Base-by-base conservation (phyloP, 2,329 filamentous ascomycete species). In the Cordyceps tenuipes region DNA sequence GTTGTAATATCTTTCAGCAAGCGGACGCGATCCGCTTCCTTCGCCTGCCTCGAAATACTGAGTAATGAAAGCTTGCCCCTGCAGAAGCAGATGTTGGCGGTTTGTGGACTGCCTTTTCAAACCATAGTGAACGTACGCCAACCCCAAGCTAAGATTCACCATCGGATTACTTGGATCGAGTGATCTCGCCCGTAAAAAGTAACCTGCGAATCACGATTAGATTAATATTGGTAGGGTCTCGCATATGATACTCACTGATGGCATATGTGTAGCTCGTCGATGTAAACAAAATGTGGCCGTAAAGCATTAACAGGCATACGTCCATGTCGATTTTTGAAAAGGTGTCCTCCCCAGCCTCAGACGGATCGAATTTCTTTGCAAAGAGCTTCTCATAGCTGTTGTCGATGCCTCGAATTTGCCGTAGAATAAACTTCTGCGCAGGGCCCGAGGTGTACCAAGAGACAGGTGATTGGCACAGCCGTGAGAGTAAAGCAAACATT, bases 331-430 rank as follows among this genome's bases (percentile, higher is more conserved):
- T 39, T 36, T 52, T 62, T 3, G 55, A 19, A 3, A 50, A 23
- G 17, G 29, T 52, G 7, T 23, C 41, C 5, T 41, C 43, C 17
- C 62, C 55, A 3, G 46, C 49, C 19, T 46, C 51, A 7, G 50
- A 17, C 23, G 41, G 10, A 5, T 51, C 19, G 23, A 71, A 70
- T 51, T 75, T 73, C 54, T 62, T 54, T 15, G 62, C 60, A 46
- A 56, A 62, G 12, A 59, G 34, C 29, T 29, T 51, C 50, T 65
- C 68, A 26, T 59, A 73, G 71, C 31, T 75, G 72, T 46, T 79
- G 87, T 99, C 94, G 77, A 96, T 89, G 3, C 86, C 85, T 72
- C 96, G 95, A 73, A 99, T 90, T 73, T 96, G 91, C 5, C 94
- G 86, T 61, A 97, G 79, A 67, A 97, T 86, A 69, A 90, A 96